These are phyloP conservation scores for Meyerozyma sp. DNA, from an alignment of 1,139 yeast genomes.

Conservation along the genomic window DNA sequence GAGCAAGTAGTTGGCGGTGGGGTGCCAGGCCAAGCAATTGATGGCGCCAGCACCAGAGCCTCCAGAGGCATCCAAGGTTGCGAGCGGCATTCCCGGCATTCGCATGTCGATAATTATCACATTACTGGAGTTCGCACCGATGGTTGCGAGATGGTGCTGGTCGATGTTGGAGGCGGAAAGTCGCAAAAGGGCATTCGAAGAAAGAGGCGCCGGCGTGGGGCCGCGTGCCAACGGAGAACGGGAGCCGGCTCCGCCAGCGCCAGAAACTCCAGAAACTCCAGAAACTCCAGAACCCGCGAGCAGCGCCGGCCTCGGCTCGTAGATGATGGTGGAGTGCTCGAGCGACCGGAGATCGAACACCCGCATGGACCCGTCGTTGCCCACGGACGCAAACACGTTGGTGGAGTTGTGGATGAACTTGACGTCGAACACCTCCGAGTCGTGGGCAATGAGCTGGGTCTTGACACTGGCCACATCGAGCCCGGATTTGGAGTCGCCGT, in stretches of 20 bases:
- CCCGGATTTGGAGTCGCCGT: conserved; percentile 15
- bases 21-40: conserved; percentile 82
- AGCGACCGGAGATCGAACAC: conserved; percentile 84
- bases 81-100: conserved; percentile 79
- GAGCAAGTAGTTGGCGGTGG: conserved; percentile 58
- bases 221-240: neutral
- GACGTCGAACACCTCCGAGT: conserved; percentile 91
- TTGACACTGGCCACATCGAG: conserved; percentile 67
- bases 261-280: no score
- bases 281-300: no score
- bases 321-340: conserved; percentile 92
- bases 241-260: neutral
- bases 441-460: conserved; percentile 95
- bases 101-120: conserved; percentile 78
- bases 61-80: conserved; percentile 64
- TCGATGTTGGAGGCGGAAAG: conserved; percentile 77
- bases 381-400: conserved; percentile 85
- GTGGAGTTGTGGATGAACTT: conserved; percentile 72
- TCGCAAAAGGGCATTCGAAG: conserved; percentile 59
- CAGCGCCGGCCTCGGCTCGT: conserved; percentile 44
- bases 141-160: conserved; percentile 72
- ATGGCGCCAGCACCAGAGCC: conserved; percentile 47
- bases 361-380: conserved; percentile 92
- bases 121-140: conserved; percentile 65
- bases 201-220: conserved; percentile 7